Evolutionary conservation across 495 filamentous ascomycete species (phyloP), one percentile per base, ranked within the genome.

Genomic region (Hypoxylon subgilvum): DNA sequence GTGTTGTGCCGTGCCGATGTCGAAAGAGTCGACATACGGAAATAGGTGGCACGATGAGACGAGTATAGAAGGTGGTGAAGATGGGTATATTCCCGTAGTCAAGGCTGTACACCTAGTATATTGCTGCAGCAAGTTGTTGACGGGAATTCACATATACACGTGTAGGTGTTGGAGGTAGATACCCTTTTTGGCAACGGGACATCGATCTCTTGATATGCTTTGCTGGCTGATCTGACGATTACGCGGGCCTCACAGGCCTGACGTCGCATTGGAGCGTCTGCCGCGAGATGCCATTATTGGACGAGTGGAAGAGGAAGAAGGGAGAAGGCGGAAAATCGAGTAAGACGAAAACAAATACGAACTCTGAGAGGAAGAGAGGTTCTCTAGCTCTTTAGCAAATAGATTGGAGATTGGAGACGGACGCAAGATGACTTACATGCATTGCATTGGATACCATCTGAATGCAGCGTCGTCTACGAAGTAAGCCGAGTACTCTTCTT

Each of bases 161-260:
- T 8, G 17, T 34, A 41, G 18, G 38, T 42, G 25, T 17, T 30
- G 34, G 34, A 52, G 31, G 32, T 40, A 46, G 31, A 52, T 46
- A 52, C 61, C 44, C 25, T 47, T 59, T 64, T 59, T 31, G 61
- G 54, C 43, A 59, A 64, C 61, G 61, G 61, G 61, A 63, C 41
- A 52, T 63, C 46, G 53, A 58, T 45, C 23, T 38, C 53, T 17
- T 17, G 6, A 17, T n/a, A 8, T 38, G 7, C 13, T 38, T 57
- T 49, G 61, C 50, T 59, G 49, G 49, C 61, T 38, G 54, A 64
- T 59, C 61, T 58, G 61, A 64, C 54, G 43, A 64, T 51, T 59
- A 46, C 44, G 40, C 38, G 36, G 27, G 34, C 45, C 43, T 55
- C 44, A 35, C 38, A 36, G 27, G 34, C 45, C 43, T 55, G 17